Percentiles rank a stretch among this genome's conserved stretches.
Evolutionary conservation across 352 stramenopile species (phyloP).

Genomic region (Pseudoperonospora humuli): DNA sequence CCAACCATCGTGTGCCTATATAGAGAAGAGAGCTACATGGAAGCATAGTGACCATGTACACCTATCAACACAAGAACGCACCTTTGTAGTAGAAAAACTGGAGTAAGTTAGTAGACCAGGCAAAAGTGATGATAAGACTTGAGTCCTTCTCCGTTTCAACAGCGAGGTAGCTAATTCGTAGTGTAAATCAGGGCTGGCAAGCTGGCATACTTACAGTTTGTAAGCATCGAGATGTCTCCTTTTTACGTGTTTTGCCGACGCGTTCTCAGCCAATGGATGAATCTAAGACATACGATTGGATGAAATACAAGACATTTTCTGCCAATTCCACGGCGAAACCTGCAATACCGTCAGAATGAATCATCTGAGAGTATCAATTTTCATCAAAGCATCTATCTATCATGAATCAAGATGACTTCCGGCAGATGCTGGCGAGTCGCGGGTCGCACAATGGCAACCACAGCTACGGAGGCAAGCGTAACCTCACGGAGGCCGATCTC

Average conservation of each 20-base stretch:
- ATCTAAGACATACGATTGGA: constrained; percentile 6
- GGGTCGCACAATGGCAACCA: constrained; percentile 6
- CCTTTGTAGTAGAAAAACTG: constrained; percentile 26
- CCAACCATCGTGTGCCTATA: constrained; percentile 1
- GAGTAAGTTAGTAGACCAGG: constrained; percentile 62
- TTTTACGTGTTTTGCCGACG: constrained; percentile 11
- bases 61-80: constrained; percentile 10
- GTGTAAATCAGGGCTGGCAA: constrained; percentile 9
- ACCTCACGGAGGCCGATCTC: constrained; percentile 44
- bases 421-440: constrained; percentile 38
- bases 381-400: background rate
- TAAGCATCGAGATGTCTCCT: background rate
- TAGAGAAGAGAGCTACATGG: background rate
- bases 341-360: constrained; percentile 7
- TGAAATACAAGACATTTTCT: constrained; percentile 1
- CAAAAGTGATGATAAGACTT: constrained; percentile 44
- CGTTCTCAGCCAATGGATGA: constrained; percentile 26
- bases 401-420: constrained; percentile 81
- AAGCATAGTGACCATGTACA: background rate
- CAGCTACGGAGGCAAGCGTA: constrained; percentile 45
- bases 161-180: constrained; percentile 7
- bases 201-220: constrained; percentile 4
- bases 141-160: constrained; percentile 1
- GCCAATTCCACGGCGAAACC: background rate
- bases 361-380: constrained; percentile 1